Percentiles rank a stretch among this genome's conserved stretches.
Conservation (phyloP, 2,329 filamentous ascomycete genomes). For the Ilyonectria mors-panacis region DNA sequence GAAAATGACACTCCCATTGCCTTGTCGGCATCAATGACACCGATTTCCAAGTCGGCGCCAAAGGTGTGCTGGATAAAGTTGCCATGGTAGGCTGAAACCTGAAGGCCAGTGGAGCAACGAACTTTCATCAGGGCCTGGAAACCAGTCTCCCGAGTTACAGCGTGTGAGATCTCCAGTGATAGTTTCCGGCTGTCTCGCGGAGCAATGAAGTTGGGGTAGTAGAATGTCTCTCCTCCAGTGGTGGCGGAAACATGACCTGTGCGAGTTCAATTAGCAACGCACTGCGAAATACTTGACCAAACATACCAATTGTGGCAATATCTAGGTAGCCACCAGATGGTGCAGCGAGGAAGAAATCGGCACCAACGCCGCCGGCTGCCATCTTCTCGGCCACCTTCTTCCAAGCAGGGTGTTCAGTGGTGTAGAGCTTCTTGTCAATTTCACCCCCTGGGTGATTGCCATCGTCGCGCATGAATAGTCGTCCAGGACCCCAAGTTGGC, state of each 20-base stretch:
- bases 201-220: slow-evolving; percentile 95
- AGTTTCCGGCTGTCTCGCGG: slow-evolving; percentile 89
- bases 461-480: slow-evolving; percentile 88
- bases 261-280: slow-evolving; percentile 38
- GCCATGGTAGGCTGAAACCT: slow-evolving; percentile 94
- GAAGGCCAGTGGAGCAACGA: slow-evolving; percentile 94
- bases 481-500: slow-evolving; percentile 91
- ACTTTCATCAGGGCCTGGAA: slow-evolving; percentile 99
- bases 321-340: slow-evolving; percentile 93
- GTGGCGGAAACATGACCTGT: slow-evolving; percentile 85
- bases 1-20: slow-evolving; percentile 91
- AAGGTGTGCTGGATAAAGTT: slow-evolving; percentile 98
- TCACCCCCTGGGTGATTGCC: slow-evolving; percentile 89
- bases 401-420: slow-evolving; percentile 91
- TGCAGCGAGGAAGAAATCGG: slow-evolving; percentile 95
- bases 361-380: slow-evolving; percentile 87
- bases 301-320: slow-evolving; percentile 87
- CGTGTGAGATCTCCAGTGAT: slow-evolving; percentile 87
- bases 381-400: slow-evolving; percentile 89
- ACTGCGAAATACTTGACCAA: neutral
- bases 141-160: slow-evolving; percentile 90
- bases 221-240: slow-evolving; percentile 96
- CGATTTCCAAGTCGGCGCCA: slow-evolving; percentile 94
- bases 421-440: slow-evolving; percentile 91
- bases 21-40: slow-evolving; percentile 93